phyloP scores from a whole-genome alignment of 2,329 filamentous ascomycete genomes.

The Teratosphaeria zuluensis region DNA sequence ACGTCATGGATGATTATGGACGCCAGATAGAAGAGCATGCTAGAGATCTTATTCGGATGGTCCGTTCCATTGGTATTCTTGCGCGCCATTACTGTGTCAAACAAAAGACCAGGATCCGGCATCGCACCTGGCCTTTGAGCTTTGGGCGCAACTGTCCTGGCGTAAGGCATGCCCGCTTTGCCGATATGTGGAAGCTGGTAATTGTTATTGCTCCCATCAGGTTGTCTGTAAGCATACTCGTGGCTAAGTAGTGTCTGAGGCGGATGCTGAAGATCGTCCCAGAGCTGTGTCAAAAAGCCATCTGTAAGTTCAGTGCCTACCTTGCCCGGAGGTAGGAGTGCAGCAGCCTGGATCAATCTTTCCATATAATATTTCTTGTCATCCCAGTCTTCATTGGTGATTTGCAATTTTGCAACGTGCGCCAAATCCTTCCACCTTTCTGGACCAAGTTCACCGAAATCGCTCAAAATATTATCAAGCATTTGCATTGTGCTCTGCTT shows the following conservation, averaged over 20 bases:
- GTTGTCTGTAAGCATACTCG: constrained; percentile 38
- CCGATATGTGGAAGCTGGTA: constrained; percentile 55
- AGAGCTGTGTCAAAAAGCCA: constrained; percentile 36
- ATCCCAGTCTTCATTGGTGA: constrained; percentile 44
- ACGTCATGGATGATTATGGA: constrained; percentile 55
- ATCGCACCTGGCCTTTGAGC: constrained; percentile 49
- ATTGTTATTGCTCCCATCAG: constrained; percentile 46
- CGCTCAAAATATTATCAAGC: constrained; percentile 10
- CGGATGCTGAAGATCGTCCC: constrained; percentile 40
- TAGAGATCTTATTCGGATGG: constrained; percentile 64
- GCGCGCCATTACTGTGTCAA: constrained; percentile 58
- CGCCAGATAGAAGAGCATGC: constrained; percentile 65
- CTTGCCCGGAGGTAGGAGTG: constrained; percentile 32
- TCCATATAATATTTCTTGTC: constrained; percentile 57
- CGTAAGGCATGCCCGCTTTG: constrained; percentile 57
- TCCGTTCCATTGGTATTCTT: constrained; percentile 45
- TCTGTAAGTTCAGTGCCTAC: constrained; percentile 33
- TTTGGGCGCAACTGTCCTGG: constrained; percentile 52
- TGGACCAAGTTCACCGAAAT: constrained; percentile 16
- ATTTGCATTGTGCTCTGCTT: constrained; percentile 12
- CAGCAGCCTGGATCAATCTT: constrained; percentile 40
- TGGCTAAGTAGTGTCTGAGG: constrained; percentile 34
- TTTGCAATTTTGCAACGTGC: constrained; percentile 28
- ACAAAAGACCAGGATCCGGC: constrained; percentile 57
- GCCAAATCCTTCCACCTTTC: constrained; percentile 26